Base-by-base conservation (phyloP, 192 early-diverging fungal species). In the Diversispora epigaea region DNA sequence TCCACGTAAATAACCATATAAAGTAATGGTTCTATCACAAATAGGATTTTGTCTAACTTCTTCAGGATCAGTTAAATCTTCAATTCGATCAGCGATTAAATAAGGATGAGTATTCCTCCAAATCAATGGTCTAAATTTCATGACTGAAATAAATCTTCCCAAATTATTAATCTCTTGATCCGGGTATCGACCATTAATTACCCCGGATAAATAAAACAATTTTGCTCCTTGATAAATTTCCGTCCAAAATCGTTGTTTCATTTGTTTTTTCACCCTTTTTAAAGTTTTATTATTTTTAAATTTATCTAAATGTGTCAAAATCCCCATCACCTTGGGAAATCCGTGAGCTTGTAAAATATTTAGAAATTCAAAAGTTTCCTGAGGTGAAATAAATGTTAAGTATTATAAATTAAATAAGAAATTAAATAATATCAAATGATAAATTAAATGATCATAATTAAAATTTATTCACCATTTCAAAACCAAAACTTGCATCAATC, bases 181-280 rank as follows among this genome's bases (percentile, higher is more conserved):
- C 39, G 93, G 86, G 79, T 99, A 99, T 47, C 90, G 88, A 45
- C 94, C 95, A 77, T 98, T 95, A 81, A 97, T 93, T 22, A 98
- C 84, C 32, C 98, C 96, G 4, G 94, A 94, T n/a, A 99, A 84
- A 76, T 98, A 98, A 75, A 99, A 99, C 15, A 99, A 84, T 83
- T 99, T 99, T 67, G 98, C 98, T 21, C 98, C 98, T 75, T 99
- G 93, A 80, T 99, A 97, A 69, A 98, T 98, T 79, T 99, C 98
- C n/a, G 98, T 97, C 98, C 98, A 99, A 86, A 99, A 99, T 77
- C 98, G 91, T 54, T 97, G 95, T 89, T 99, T 99, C 68, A 99
- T 85, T 73, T 86, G 81, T 85, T 97, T 98, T 81, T 98, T 98
- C 3, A 90, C 94, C 47, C 89, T 89, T 71, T 91, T 90, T 69